Evolutionary conservation across 2,329 filamentous ascomycete genomes (phyloP).

Genomic region (Hypoxylon sp.): DNA sequence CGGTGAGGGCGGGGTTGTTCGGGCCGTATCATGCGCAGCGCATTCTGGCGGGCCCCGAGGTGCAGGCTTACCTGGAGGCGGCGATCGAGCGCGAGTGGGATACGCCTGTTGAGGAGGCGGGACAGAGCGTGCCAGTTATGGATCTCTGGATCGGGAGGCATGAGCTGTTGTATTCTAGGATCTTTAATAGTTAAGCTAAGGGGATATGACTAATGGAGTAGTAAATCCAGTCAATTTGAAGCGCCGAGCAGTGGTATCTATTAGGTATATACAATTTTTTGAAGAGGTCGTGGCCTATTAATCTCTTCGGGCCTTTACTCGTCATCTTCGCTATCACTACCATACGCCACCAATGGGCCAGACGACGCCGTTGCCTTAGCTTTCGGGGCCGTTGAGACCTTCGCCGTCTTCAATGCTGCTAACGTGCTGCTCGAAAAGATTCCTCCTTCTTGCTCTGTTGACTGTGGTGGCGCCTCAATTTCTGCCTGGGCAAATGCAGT

Average conservation of each 20-base stretch:
- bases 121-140: slow-evolving; percentile 82
- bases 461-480: slow-evolving; percentile 56
- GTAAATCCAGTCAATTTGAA: slow-evolving; percentile 22
- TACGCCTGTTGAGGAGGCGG: slow-evolving; percentile 74
- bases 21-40: slow-evolving; percentile 86
- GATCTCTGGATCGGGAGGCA: slow-evolving; percentile 88
- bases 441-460: slow-evolving; percentile 63
- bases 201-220: neutral
- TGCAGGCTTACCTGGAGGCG: slow-evolving; percentile 70
- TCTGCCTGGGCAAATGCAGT: slow-evolving; percentile 59
- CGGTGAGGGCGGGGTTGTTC: slow-evolving; percentile 81
- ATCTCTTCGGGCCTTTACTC: slow-evolving; percentile 49
- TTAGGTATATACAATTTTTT: slow-evolving; percentile 38
- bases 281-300: slow-evolving; percentile 3
- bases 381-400: slow-evolving; percentile 69
- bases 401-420: slow-evolving; percentile 77
- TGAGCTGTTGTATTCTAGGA: slow-evolving; percentile 86
- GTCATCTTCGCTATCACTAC: slow-evolving; percentile 85
- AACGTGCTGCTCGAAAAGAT: slow-evolving; percentile 89
- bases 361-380: slow-evolving; percentile 66
- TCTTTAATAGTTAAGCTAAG: slow-evolving; percentile 80
- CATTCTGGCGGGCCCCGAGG: slow-evolving; percentile 73
- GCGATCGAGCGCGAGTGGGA: slow-evolving; percentile 74
- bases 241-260: slow-evolving; percentile 39
- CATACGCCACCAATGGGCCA: slow-evolving; percentile 89